phyloP scores from a whole-genome alignment of 2,329 filamentous ascomycete genomes.

The Catunica adiposa region DNA sequence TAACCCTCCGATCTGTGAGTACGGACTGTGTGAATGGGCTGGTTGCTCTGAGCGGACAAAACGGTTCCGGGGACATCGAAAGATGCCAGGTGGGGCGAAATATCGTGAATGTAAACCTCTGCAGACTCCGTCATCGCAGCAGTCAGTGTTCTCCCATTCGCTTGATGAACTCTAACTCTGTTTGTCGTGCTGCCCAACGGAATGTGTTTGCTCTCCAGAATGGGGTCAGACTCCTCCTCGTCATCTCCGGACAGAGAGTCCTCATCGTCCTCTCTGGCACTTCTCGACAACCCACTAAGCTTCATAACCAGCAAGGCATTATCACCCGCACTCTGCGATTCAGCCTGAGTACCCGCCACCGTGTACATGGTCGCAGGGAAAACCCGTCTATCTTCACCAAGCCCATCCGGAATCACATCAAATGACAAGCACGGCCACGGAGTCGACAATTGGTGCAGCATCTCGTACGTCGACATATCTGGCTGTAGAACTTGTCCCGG shows the following conservation, averaged over 20 bases:
- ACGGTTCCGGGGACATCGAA: conserved; percentile 79
- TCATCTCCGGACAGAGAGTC: conserved; percentile 51
- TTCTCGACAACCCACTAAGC: conserved; percentile 76
- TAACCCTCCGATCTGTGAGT: conserved; percentile 92
- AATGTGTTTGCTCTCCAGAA: conserved; percentile 83
- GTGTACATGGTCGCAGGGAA: conserved; percentile 94
- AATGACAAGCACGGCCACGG: conserved; percentile 97
- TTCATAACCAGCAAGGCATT: conserved; percentile 95
- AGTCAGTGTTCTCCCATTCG: conserved; percentile 62
- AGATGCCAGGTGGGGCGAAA: conserved; percentile 72
- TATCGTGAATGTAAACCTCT: conserved; percentile 82
- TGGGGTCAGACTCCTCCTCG: conserved; percentile 67
- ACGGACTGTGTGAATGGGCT: conserved; percentile 71
- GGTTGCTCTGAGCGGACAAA: conserved; percentile 69
- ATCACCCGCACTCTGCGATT: conserved; percentile 55
- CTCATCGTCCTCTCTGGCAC: conserved; percentile 53
- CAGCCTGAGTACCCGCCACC: conserved; percentile 87
- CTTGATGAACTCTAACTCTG: conserved; percentile 76
- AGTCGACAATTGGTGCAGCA: conserved; percentile 87
- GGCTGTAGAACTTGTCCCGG: conserved; percentile 81
- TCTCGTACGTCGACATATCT: conserved; percentile 88
- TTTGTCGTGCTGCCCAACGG: conserved; percentile 80
- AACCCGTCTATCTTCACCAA: conserved; percentile 68
- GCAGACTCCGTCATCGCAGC: conserved; percentile 86
- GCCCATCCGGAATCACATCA: conserved; percentile 69